Evolutionary conservation across 164 flowering plant genomes (phyloP).

Genomic region (Stephania cephalantha): DNA sequence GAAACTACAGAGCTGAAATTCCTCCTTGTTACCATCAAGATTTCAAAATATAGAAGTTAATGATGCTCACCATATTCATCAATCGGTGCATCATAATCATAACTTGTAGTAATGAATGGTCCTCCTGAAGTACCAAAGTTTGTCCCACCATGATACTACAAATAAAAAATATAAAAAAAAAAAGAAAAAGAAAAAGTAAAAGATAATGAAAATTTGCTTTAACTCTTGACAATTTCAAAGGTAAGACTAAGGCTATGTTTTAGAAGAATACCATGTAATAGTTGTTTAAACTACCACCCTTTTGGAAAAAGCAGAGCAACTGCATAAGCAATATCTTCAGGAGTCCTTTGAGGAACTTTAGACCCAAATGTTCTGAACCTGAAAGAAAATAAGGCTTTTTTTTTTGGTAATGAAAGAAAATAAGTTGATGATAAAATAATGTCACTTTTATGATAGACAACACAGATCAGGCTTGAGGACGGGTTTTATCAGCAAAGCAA

Average conservation of each 20-base stretch:
- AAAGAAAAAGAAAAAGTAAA: neutral
- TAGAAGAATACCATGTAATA: slow-evolving; percentile 76
- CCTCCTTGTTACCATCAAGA: neutral
- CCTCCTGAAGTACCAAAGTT: slow-evolving; percentile 98
- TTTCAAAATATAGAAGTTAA: neutral
- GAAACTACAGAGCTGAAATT: neutral
- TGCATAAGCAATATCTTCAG: slow-evolving; percentile 85
- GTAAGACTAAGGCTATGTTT: neutral
- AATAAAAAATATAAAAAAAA: neutral
- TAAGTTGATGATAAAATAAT: neutral
- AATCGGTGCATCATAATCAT: slow-evolving; percentile 99
- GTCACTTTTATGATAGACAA: neutral
- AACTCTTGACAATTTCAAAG: neutral
- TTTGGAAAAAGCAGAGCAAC: slow-evolving; percentile 98
- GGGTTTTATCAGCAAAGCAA: neutral
- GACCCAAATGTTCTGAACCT: slow-evolving; percentile 97
- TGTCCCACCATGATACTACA: slow-evolving; percentile 98
- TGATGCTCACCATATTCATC: slow-evolving; percentile 82
- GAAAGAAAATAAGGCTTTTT: slow-evolving; percentile 7
- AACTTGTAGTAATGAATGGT: slow-evolving; percentile 97
- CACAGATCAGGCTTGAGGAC: neutral
- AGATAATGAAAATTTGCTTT: neutral
- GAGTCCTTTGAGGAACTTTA: slow-evolving; percentile 85
- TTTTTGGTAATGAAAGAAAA: neutral
- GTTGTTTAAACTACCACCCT: slow-evolving; percentile 87